Evolutionary conservation across 1,139 yeast genomes (phyloP), one percentile per base, ranked within the genome.

Genomic region (Pichia sp.): DNA sequence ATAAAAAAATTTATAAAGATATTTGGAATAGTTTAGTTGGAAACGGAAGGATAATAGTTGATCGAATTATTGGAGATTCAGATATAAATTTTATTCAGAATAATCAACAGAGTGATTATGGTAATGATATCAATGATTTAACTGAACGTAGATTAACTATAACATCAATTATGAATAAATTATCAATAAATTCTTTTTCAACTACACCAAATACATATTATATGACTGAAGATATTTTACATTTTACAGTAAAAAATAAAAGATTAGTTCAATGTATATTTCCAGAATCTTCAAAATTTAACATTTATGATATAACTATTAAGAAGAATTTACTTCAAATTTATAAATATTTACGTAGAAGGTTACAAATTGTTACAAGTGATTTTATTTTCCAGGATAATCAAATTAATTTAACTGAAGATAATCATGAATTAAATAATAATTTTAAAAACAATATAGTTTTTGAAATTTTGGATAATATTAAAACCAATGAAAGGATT

Each of bases 161-260:
- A 30, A 40, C 49, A 8, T 37, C 46, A 22, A 12, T 46, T 4
- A 39, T 46, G 29, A 42, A 37, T 24, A 22, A 48, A 6, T 50
- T 59, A 4, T 49, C 56, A n/a, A 57, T 61, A n/a, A 37, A 29
- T 25, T 25, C 41, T 2, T 27, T 9, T 24, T 8, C 27, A n/a
- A 11, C 36, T 12, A n/a, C 22, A 4, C 20, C 20, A 4, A 24
- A 12, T n/a, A 50, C 23, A n/a, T 26, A 11, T 16, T 4, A 11
- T 16, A 25, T 11, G 8, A 29, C 37, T 30, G 35, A 37, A n/a
- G 41, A 41, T 3, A 41, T 49, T 2, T 7, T 50, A 22, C 97
- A 90, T 65, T 92, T 92, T 60, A 71, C 89, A 27, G 89, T 78
- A 68, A 87, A 85, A 62, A 76, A 87, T 40, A 81, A 77, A 50